Conservation (phyloP, 164 flowering plant genomes). For the Berberis thunbergii region DNA sequence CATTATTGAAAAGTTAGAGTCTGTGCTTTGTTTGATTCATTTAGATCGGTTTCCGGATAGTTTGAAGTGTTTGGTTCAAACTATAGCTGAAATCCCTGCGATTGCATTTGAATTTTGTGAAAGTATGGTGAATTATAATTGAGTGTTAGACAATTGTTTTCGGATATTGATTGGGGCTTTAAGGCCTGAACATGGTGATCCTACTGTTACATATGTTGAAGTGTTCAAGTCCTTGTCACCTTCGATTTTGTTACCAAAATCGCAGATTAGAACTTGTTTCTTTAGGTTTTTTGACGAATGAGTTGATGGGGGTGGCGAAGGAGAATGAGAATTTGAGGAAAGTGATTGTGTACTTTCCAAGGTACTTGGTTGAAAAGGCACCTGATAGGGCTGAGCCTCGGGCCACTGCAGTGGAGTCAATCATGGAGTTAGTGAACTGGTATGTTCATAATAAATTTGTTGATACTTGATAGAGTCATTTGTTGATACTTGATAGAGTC, state of each 20-base stretch:
- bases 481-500: too few species aligned
- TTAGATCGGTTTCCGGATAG: slow-evolving; percentile 73
- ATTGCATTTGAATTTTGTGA: slow-evolving; percentile 40
- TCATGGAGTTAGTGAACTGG: too few species aligned
- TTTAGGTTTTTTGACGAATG: slow-evolving; percentile 45
- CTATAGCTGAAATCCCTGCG: slow-evolving; percentile 52
- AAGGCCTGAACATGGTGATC: slow-evolving; percentile 67
- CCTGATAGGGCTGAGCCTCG: slow-evolving; percentile 88
- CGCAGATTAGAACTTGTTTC: slow-evolving; percentile 50
- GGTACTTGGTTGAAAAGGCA: slow-evolving; percentile 60
- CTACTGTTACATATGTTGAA: slow-evolving; percentile 44
- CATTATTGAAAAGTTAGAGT: slow-evolving; percentile 47
- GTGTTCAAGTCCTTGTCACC: slow-evolving; percentile 57
- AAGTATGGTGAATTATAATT: slow-evolving; percentile 17
- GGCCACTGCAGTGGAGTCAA: slow-evolving; percentile 70
- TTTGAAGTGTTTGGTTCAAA: slow-evolving; percentile 68
- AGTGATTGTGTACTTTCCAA: slow-evolving; percentile 57
- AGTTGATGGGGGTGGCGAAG: slow-evolving; percentile 32
- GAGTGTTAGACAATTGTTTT: slow-evolving; percentile 39
- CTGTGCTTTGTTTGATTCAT: slow-evolving; percentile 48
- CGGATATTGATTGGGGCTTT: slow-evolving; percentile 43
- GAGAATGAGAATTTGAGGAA: slow-evolving; percentile 41
- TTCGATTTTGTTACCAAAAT: slow-evolving; percentile 41
- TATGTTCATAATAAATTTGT: too few species aligned
- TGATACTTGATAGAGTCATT: too few species aligned